Evolutionary conservation across 2,329 filamentous ascomycete genomes (phyloP), one percentile per base, ranked within the genome.

Genomic region (Trichoderma sp.): DNA sequence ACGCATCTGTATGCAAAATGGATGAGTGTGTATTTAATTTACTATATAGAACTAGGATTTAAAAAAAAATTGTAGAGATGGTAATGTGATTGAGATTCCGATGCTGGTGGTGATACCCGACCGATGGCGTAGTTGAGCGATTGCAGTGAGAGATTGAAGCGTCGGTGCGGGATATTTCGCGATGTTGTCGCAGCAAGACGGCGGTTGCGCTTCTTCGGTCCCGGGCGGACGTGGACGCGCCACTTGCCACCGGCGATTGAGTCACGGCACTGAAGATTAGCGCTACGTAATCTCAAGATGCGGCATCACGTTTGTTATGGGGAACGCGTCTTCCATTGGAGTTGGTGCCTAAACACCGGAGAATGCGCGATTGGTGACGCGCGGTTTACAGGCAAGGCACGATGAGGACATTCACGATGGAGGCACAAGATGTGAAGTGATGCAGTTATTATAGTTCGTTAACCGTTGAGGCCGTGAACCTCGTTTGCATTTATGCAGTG

Each of bases 401-500:
- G 36, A n/a, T 11, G 18, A 3, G 1, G 1, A 61, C 9, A 61
- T 8, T 32, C 34, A 68, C 53, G 15, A 8, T 24, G 21, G 1
- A 32, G 8, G 7, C 14, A 26, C 6, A 11, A 1, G 15, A 21
- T 28, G 2, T 58, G 32, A 24, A 24, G 47, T 53, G 43, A 26
- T 58, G 28, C 51, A 36, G 39, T 64, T 26, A 32, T 66, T 72
- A 67, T 69, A 28, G 28, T 32, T 61, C 57, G 36, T 70, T 61
- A 61, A 58, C 57, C 57, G 47, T 47, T 60, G 51, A 58, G 34
- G 71, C 58, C 36, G 34, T 65, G 47, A 53, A 24, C 60, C 70
- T 57, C 61, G 62, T 72, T 79, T 78, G 77, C 71, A 76, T 75
- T 76, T 30, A 73, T 28, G 71, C 69, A 73, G 72, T 65, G 56